A percentile compares a stretch with the other conserved stretches of the same genome.
Conservation (phyloP, 2,329 filamentous ascomycete genomes). For the Fragosphaeria purpurea region DNA sequence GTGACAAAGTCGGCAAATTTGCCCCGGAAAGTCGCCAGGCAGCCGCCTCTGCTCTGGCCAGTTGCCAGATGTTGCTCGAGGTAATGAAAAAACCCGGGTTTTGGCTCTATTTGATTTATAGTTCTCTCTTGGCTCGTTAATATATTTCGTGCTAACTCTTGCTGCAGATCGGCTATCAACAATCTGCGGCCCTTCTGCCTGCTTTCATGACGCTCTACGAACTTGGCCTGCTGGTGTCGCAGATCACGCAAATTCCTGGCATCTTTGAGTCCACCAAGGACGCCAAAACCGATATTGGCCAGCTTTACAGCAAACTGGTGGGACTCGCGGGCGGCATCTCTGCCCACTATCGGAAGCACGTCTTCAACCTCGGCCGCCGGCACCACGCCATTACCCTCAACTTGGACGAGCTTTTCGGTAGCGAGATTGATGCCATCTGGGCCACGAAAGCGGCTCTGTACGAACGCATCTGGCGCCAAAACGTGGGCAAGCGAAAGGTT, state of each 20-base stretch:
- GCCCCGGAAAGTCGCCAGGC: slow-evolving; percentile 16
- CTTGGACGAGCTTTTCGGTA: slow-evolving; percentile 27
- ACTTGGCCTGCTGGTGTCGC: slow-evolving; percentile 26
- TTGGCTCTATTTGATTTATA: not conserved
- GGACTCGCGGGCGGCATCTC: slow-evolving; percentile 25
- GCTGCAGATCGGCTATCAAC: slow-evolving; percentile 26
- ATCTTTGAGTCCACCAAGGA: slow-evolving; percentile 22
- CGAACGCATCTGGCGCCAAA: slow-evolving; percentile 26
- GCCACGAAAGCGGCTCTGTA: slow-evolving; percentile 22
- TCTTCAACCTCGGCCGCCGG: slow-evolving; percentile 20
- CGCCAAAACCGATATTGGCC: slow-evolving; percentile 23
- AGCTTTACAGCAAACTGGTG: slow-evolving; percentile 26
- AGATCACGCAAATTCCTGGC: slow-evolving; percentile 26
- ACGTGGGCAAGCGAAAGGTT: slow-evolving; percentile 18
- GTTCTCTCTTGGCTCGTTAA: not conserved
- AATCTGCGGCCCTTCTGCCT: slow-evolving; percentile 27
- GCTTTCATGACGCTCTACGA: slow-evolving; percentile 30
- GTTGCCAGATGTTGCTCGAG: slow-evolving; percentile 28
- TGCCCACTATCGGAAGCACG: slow-evolving; percentile 24
- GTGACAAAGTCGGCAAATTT: slow-evolving; percentile 22
- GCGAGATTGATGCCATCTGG: slow-evolving; percentile 25
- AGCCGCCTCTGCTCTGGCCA: slow-evolving; percentile 24
- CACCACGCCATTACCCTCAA: slow-evolving; percentile 19
- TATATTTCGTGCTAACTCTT: not conserved
- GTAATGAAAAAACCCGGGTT: slow-evolving; percentile 13